These are phyloP conservation scores for Debaryomyces sp. DNA, from an alignment of 1,139 yeast genomes.

Conservation along the genomic window DNA sequence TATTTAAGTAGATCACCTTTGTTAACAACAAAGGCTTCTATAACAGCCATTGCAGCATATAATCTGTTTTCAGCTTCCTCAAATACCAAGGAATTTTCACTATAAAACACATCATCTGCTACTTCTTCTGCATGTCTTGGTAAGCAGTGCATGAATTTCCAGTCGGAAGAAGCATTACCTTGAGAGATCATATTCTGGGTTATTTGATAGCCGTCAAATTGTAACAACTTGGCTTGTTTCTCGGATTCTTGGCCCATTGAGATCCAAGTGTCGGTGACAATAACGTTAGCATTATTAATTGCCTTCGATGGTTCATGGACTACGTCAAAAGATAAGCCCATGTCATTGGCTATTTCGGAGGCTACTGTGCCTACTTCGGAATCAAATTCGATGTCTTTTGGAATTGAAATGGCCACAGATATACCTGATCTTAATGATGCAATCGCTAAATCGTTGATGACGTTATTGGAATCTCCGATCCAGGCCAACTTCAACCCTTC, in stretches of 20 bases:
- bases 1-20: slow-evolving; percentile 10
- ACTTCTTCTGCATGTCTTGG: slow-evolving; percentile 97
- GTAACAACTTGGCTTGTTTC: slow-evolving; percentile 67
- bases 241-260: slow-evolving; percentile 97
- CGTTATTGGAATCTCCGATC: slow-evolving; percentile 97
- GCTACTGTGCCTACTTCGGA: slow-evolving; percentile 61
- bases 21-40: slow-evolving; percentile 65
- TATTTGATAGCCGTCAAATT: slow-evolving; percentile 86
- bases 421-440: slow-evolving; percentile 89
- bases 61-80: slow-evolving; percentile 95
- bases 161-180: slow-evolving; percentile 62
- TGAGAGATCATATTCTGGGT: slow-evolving; percentile 60
- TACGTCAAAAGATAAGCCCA: slow-evolving; percentile 59
- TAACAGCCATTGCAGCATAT: slow-evolving; percentile 93
- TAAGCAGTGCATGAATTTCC: slow-evolving; percentile 94
- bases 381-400: slow-evolving; percentile 69
- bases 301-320: slow-evolving; percentile 77
- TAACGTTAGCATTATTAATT: slow-evolving; percentile 68
- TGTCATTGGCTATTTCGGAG: slow-evolving; percentile 49
- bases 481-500: slow-evolving; percentile 81
- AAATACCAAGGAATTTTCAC: slow-evolving; percentile 82
- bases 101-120: slow-evolving; percentile 86
- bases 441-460: slow-evolving; percentile 88
- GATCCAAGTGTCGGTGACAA: slow-evolving; percentile 97
- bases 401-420: slow-evolving; percentile 81